Conservation (phyloP, 2,329 filamentous ascomycete species). For the Aureobasidium leucospermi region DNA sequence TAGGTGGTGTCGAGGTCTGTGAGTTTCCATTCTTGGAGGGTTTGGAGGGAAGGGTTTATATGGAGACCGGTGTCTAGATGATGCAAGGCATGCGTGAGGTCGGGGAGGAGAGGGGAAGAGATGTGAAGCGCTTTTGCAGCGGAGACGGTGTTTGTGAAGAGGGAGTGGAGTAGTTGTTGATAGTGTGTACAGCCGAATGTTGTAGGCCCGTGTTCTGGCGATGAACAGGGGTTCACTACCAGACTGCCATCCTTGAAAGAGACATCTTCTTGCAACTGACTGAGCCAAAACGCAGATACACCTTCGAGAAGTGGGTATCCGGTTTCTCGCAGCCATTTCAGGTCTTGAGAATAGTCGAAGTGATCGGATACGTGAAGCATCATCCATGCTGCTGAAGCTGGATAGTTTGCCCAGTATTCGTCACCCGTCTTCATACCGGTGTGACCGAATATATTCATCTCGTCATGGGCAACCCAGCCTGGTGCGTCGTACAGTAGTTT, state of each 20-base stretch:
- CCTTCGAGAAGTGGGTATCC: slow-evolving; percentile 50
- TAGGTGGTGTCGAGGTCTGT: slow-evolving; percentile 30
- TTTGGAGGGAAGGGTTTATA: slow-evolving; percentile 35
- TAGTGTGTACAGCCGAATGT: slow-evolving; percentile 50
- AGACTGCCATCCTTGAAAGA: slow-evolving; percentile 46
- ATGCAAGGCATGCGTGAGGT: slow-evolving; percentile 36
- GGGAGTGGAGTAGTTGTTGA: slow-evolving; percentile 43
- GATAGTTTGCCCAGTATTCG: slow-evolving; percentile 38
- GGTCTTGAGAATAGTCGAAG: slow-evolving; percentile 47
- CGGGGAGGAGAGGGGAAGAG: slow-evolving; percentile 28
- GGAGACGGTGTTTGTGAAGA: slow-evolving; percentile 28
- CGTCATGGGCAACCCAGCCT: slow-evolving; percentile 52
- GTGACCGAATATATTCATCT: slow-evolving; percentile 54
- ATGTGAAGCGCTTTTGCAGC: slow-evolving; percentile 17
- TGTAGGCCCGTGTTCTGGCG: slow-evolving; percentile 46
- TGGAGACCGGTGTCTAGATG: slow-evolving; percentile 47
- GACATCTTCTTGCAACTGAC: slow-evolving; percentile 44
- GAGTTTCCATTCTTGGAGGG: slow-evolving; percentile 46
- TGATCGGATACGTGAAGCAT: slow-evolving; percentile 54
- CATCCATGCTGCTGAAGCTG: slow-evolving; percentile 50
- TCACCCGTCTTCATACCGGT: slow-evolving; percentile 42
- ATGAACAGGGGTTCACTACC: slow-evolving; percentile 52
- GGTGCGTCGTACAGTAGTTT: slow-evolving; percentile 45
- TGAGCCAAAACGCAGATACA: slow-evolving; percentile 50
- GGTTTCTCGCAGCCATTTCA: slow-evolving; percentile 35